Evolutionary conservation across 2,329 filamentous ascomycete genomes (phyloP), one percentile per base, ranked within the genome.

Genomic region (Akanthomyces dipterigenus): DNA sequence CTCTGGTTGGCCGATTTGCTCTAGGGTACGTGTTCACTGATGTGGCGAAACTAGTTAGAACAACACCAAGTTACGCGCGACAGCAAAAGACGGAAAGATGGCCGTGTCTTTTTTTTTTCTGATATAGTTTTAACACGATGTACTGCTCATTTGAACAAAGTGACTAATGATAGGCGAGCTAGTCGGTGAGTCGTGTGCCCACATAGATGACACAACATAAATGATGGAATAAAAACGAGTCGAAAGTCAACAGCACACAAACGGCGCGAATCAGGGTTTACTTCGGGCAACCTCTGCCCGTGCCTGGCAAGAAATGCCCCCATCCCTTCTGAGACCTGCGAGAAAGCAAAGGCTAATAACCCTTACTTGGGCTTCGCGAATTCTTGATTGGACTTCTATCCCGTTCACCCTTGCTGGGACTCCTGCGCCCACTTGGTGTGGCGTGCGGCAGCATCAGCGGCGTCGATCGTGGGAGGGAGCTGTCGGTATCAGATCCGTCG

Each of bases 401-500:
- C 50, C 81, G 73, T 5, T 82, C 80, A 0, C 71, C 74, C 67
- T 84, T 85, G 63, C 72, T 78, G 0, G 80, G 81, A 65, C 75
- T 82, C 56, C 78, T 74, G 57, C 78, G 75, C 8, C 71, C 68
- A 8, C 76, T 78, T 8, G 82, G 80, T 2, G 79, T 81, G 62
- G 75, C 75, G 5, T 76, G 75, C 3, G 78, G 72, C n/a, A 74
- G 70, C 58, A 78, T 73, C 20, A 82, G 69, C 1, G 73, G 65
- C 62, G 73, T 77, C 59, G 75, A 70, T 42, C 72, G 73, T 5
- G 74, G 74, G 0, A 81, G 80, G 8, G 80, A 80, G 28, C 65
- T 78, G 60, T 85, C 82, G 3, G 80, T 82, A 45, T 84, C 82
- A 0, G 77, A 80, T 1, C 71, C 77, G 9, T 82, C 79, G 55